Evolutionary conservation across 2,329 filamentous ascomycete species (phyloP).

Genomic region (Diaporthe sp.): DNA sequence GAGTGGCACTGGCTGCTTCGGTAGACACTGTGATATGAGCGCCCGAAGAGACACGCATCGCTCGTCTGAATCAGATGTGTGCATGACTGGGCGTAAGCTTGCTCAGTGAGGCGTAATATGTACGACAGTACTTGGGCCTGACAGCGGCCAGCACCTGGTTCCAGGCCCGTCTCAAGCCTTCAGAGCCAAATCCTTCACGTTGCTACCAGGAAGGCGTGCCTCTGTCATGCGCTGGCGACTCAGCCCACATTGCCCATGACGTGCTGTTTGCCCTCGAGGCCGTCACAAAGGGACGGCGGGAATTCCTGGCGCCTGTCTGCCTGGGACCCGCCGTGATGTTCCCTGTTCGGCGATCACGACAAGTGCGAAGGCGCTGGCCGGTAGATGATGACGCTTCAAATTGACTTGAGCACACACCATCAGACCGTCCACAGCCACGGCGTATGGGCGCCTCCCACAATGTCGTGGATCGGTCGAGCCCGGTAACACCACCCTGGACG

Average conservation of each 20-base stretch:
- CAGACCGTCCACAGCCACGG: slow-evolving; percentile 11
- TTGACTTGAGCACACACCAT: background rate
- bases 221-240: background rate
- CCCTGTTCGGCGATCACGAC: background rate
- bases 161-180: slow-evolving; percentile 24
- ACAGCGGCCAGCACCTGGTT: background rate
- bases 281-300: background rate
- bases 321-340: background rate
- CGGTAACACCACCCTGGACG: background rate
- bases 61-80: slow-evolving; percentile 13
- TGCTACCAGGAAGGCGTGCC: background rate
- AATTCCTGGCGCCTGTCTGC: background rate
- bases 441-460: background rate
- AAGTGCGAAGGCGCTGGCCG: background rate
- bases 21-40: background rate
- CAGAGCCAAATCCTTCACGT: slow-evolving; percentile 10
- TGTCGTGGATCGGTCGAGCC: background rate
- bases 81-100: background rate
- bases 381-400: background rate
- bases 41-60: slow-evolving; percentile 7
- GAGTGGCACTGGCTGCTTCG: background rate
- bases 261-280: background rate
- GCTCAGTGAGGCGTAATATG: background rate
- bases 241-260: background rate
- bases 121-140: slow-evolving; percentile 13